A percentile compares a stretch with the other conserved stretches of the same genome.
phyloP scores from a whole-genome alignment of 2,329 filamentous ascomycete species.

The Fusarium sp. region DNA sequence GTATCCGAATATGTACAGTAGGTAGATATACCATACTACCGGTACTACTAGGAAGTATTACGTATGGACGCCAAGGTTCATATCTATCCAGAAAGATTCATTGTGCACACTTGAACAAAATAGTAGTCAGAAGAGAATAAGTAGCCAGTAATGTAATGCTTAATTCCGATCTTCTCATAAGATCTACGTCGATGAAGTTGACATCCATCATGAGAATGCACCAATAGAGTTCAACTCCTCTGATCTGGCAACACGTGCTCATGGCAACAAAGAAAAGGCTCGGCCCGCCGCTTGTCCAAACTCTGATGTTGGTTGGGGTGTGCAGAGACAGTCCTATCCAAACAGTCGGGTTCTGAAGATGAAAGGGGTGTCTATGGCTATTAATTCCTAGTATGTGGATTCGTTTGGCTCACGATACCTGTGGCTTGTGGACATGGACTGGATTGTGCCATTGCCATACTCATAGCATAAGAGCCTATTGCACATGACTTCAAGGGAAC shows the following conservation, averaged over 20 bases:
- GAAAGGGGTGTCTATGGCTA: not conserved
- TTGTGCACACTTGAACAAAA: not conserved
- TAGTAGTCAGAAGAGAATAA: too few species aligned
- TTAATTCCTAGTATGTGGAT: not conserved
- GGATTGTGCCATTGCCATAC: not conserved
- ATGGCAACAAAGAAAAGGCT: conserved; percentile 32
- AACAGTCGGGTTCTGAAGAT: not conserved
- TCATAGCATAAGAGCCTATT: too few species aligned
- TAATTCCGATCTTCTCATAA: not conserved
- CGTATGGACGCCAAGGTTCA: not conserved
- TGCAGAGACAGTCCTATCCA: not conserved
- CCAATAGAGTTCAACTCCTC: conserved; percentile 14
- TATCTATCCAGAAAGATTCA: not conserved
- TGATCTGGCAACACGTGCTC: conserved; percentile 17
- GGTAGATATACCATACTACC: too few species aligned
- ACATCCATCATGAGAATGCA: not conserved
- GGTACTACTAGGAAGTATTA: too few species aligned
- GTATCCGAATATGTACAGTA: too few species aligned
- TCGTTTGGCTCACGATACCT: not conserved
- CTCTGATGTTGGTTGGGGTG: conserved; percentile 20
- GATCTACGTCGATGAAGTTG: not conserved
- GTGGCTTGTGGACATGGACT: not conserved
- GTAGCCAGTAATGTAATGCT: not conserved
- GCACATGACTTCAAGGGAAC: too few species aligned
- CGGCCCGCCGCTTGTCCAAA: conserved; percentile 43